Evolutionary conservation across 2,329 filamentous ascomycete genomes (phyloP), one percentile per base, ranked within the genome.

Genomic region (Chalaropsis ovoidea): DNA sequence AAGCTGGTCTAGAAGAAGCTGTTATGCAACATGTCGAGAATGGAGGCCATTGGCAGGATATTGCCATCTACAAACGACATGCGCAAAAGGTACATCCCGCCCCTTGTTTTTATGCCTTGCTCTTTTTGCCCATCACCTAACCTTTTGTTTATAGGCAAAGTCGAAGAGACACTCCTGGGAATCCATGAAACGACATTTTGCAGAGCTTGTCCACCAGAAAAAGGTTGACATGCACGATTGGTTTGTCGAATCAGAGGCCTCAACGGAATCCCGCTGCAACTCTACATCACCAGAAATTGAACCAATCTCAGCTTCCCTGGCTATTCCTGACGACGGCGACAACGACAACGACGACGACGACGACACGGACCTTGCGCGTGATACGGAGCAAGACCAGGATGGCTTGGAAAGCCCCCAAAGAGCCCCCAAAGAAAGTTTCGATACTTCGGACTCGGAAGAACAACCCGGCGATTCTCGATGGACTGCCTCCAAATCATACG

Each of bases 1-100:
- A 65, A 60, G 52, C 35, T 27, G 17, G 24, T 24, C 62, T 62
- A 15, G 65, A 63, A 15, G 65, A 68, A 17, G 66, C 60, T 52
- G 68, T 63, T 6, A 62, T 22, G 63, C 47, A 45, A 13, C 49
- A 45, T 68, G 67, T 67, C 61, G 61, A 70, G 64, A 47, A 24
- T 24, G 68, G 68, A 1, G 66, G 65, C 11, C 60, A 66, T 61
- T 69, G 68, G 68, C 63, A 67, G 24, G 63, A 65, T 42, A 64
- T 60, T n/a, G 19, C 45, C 2, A 43, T 68, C 3, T 69, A 69
- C 42, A 61, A 68, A 60, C 62, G 58, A 17, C 39, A 65, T 24
- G 61, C 67, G 22, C 45, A 65, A 47, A 17, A 60, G 61, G 67
- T 68, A 65, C 35, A 39, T 39, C 35, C 35, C 22, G 66, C 22